Conservation (phyloP, 345 rosid genomes). For the Trapa bicornis region DNA sequence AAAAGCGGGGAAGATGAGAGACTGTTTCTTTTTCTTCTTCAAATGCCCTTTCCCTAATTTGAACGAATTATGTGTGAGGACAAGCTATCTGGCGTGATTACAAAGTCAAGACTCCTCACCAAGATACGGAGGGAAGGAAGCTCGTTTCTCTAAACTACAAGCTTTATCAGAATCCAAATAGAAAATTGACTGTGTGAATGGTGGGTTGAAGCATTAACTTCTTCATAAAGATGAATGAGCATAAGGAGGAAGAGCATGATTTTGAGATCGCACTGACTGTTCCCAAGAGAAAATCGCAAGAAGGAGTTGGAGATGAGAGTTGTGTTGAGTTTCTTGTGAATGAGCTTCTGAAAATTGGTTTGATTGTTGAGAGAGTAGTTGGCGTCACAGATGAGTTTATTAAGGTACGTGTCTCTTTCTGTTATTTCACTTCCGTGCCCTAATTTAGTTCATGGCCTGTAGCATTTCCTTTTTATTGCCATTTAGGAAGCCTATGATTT, state of each 20-base stretch:
- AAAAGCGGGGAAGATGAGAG: neutral
- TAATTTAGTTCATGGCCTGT: neutral
- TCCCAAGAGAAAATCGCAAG: conserved; percentile 30
- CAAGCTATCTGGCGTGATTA: neutral
- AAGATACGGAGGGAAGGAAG: neutral
- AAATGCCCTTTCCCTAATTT: neutral
- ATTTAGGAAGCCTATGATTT: neutral
- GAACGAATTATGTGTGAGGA: neutral
- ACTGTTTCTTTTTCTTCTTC: neutral
- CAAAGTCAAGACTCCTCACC: neutral
- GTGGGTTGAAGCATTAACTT: neutral
- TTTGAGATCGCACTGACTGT: conserved; percentile 75
- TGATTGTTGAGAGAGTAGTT: conserved; percentile 44
- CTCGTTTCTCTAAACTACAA: neutral
- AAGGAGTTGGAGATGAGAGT: conserved; percentile 29
- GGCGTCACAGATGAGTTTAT: conserved; percentile 75
- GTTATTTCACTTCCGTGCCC: neutral
- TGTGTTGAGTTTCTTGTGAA: conserved; percentile 57
- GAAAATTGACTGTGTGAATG: neutral
- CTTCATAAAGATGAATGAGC: conserved; percentile 36
- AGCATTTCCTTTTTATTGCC: neutral
- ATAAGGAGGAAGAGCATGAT: conserved; percentile 31
- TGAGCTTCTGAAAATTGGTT: conserved; percentile 49
- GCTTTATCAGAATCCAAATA: neutral
- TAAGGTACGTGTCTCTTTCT: conserved; percentile 30